A percentile compares a stretch with the other conserved stretches of the same genome.
phyloP scores from a whole-genome alignment of 352 stramenopile genomes.

The Phytophthora rubi region DNA sequence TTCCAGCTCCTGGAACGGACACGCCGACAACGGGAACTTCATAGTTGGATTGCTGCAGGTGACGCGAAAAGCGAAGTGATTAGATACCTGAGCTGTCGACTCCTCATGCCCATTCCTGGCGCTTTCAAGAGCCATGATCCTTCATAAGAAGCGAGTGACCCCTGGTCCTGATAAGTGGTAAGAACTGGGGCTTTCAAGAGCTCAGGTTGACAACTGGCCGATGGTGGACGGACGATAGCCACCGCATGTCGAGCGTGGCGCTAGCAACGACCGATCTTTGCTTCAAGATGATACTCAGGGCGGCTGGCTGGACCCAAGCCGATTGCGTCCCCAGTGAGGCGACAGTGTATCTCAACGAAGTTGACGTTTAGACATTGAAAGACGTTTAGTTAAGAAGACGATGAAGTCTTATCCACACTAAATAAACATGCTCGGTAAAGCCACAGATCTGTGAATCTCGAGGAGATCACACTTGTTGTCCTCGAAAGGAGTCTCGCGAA shows the following conservation, averaged over 20 bases:
- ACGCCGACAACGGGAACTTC: conserved; percentile 50
- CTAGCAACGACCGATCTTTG: not conserved
- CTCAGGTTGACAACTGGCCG: conserved; percentile 14
- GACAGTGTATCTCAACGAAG: not conserved
- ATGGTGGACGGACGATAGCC: not conserved
- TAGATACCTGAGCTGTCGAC: conserved; percentile 3
- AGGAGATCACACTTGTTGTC: conserved; percentile 1
- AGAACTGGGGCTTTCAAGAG: conserved; percentile 23
- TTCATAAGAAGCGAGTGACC: conserved; percentile 18
- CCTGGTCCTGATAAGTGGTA: conserved; percentile 29
- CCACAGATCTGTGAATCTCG: not conserved
- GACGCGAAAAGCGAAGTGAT: conserved; percentile 34
- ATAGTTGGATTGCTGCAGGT: conserved; percentile 17
- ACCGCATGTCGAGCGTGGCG: not conserved
- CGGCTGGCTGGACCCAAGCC: not conserved
- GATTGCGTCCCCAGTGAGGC: not conserved
- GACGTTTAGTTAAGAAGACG: not conserved
- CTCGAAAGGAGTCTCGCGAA: conserved; percentile 14
- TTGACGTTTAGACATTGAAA: not conserved
- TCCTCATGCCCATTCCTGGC: not conserved
- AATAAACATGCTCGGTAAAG: not conserved
- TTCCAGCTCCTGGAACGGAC: conserved; percentile 35
- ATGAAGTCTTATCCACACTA: conserved; percentile 7
- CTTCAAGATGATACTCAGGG: not conserved
- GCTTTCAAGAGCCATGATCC: not conserved